Evolutionary conservation across 352 stramenopile genomes (phyloP).

Genomic region (Phytopythium delawarense): DNA sequence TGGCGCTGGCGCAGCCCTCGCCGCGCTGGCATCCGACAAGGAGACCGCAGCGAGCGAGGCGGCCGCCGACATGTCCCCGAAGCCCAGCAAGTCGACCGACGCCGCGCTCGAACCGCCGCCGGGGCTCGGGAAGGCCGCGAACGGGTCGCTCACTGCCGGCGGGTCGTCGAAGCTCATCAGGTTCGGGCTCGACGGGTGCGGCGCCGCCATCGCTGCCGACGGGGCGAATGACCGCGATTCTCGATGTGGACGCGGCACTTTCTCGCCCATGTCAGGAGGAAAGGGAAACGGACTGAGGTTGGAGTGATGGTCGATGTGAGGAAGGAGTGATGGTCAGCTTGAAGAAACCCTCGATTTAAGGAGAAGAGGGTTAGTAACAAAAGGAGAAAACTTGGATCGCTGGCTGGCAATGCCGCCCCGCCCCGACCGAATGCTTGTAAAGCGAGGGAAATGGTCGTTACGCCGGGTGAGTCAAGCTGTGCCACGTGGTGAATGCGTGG

Average conservation of each 20-base stretch:
- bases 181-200: constrained; percentile 23
- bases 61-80: not conserved
- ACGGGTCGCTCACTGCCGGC: constrained; percentile 8
- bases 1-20: not conserved
- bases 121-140: constrained; percentile 4
- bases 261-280: not conserved
- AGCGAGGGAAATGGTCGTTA: constrained; percentile 1
- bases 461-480: not conserved
- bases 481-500: constrained; percentile 4
- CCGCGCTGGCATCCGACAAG: not conserved
- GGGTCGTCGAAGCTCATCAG: constrained; percentile 49
- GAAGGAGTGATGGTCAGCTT: not conserved
- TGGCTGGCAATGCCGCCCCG: no score
- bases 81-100: constrained; percentile 8
- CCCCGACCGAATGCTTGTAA: not conserved
- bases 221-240: not conserved
- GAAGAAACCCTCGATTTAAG: not conserved
- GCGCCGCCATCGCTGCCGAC: not conserved
- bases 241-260: constrained; percentile 1
- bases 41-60: not conserved
- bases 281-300: not conserved
- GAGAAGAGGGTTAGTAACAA: not conserved
- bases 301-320: not conserved
- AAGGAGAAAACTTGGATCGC: not conserved
- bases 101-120: not conserved